Evolutionary conservation across 1,284 basidiomycete genomes (phyloP).

Genomic region (Austroboletus rostrupii): DNA sequence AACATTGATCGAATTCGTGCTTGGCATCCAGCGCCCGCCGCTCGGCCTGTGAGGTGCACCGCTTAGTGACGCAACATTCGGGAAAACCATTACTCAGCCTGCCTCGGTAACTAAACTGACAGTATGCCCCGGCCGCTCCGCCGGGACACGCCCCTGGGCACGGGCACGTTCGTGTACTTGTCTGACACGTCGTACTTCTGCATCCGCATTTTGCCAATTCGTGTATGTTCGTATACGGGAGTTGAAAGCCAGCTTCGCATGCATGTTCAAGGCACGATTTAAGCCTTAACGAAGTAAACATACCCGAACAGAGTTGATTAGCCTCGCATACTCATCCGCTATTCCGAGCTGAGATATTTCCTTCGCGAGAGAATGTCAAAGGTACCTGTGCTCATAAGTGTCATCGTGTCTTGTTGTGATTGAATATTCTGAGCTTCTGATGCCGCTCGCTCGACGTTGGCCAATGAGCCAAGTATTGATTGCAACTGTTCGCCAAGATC

Average conservation of each 20-base stretch:
- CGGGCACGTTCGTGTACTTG: conserved; percentile 79
- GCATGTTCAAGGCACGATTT: conserved; percentile 1
- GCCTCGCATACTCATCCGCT: conserved; percentile 89
- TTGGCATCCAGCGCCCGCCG: conserved; percentile 76
- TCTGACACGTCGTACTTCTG: conserved; percentile 69
- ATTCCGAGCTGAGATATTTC: conserved; percentile 12
- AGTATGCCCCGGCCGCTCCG: conserved; percentile 64
- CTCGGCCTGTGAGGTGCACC: conserved; percentile 55
- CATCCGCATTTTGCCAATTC: conserved; percentile 76
- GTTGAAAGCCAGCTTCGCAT: conserved; percentile 71
- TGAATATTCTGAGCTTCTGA: conserved; percentile 71
- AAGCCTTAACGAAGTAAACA: conserved; percentile 7
- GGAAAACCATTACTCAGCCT: conserved; percentile 3
- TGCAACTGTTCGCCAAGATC: conserved; percentile 76
- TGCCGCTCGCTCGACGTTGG: conserved; percentile 68
- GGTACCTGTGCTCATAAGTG: conserved; percentile 71
- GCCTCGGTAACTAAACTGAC: conserved; percentile 80
- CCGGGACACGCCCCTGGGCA: conserved; percentile 62
- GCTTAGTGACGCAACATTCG: background rate
- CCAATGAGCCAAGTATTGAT: conserved; percentile 61
- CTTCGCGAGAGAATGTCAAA: conserved; percentile 4
- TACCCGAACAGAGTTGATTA: conserved; percentile 88
- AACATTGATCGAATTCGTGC: conserved; percentile 85
- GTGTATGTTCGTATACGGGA: conserved; percentile 83
- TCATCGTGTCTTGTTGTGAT: conserved; percentile 73